phyloP scores from a whole-genome alignment of 2,329 filamentous ascomycete species.

The Thelonectria discophora region DNA sequence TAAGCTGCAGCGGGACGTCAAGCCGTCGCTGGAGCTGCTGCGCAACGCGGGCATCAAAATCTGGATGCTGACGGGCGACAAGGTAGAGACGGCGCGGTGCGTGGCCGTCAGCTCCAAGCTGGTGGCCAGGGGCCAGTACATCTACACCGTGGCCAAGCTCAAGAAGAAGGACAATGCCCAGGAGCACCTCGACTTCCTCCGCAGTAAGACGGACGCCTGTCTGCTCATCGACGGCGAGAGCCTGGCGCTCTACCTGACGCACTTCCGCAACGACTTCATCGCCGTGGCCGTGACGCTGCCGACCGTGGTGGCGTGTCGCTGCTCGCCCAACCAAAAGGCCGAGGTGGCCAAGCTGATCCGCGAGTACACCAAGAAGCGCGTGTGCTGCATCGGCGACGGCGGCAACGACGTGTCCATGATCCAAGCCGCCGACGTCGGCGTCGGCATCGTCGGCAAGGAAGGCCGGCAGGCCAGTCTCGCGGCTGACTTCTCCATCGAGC shows the following conservation, averaged over 20 bases:
- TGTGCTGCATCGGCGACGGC: conserved; percentile 97
- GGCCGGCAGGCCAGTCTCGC: conserved; percentile 93
- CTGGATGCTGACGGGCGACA: conserved; percentile 99
- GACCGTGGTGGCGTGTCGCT: conserved; percentile 94
- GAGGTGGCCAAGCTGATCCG: conserved; percentile 92
- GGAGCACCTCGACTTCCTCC: conserved; percentile 87
- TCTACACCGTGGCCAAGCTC: conserved; percentile 89
- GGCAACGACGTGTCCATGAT: conserved; percentile 99
- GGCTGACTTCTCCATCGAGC: conserved; percentile 95
- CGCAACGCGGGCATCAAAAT: conserved; percentile 99
- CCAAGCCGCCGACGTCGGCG: conserved; percentile 95
- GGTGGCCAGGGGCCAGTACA: conserved; percentile 91
- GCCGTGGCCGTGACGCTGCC: conserved; percentile 86
- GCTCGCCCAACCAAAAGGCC: conserved; percentile 96
- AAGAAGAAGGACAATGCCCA: conserved; percentile 85
- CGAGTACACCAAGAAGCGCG: conserved; percentile 89
- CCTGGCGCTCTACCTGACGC: conserved; percentile 80
- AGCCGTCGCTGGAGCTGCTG: conserved; percentile 91
- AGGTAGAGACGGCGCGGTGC: conserved; percentile 96
- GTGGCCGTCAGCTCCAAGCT: conserved; percentile 95
- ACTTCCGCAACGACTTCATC: conserved; percentile 88
- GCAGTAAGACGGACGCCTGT: conserved; percentile 86
- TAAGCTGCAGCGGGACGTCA: conserved; percentile 94
- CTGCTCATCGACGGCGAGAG: conserved; percentile 96
- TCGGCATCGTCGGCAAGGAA: conserved; percentile 98